These are phyloP conservation scores for Russula abietina DNA, from an alignment of 768 basidiomycete species.

Conservation along the genomic window DNA sequence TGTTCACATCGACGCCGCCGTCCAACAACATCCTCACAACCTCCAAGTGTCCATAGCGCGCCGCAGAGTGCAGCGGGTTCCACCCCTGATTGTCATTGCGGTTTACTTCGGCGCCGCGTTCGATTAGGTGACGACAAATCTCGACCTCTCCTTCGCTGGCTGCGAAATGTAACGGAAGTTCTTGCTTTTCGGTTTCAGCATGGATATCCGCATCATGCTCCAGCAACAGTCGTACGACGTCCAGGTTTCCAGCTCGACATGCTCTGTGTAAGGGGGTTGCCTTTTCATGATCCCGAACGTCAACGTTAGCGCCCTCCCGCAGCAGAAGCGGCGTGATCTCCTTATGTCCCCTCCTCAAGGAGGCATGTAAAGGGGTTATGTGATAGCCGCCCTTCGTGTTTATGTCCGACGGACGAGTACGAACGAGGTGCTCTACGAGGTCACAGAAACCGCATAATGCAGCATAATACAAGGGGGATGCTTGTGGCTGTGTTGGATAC, in stretches of 20 bases:
- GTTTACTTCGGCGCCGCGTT: neutral
- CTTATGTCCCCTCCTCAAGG: neutral
- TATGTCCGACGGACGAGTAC: neutral
- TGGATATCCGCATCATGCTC: neutral
- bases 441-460: neutral
- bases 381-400: neutral
- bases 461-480: constrained; percentile 5
- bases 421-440: neutral
- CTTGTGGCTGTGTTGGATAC: neutral
- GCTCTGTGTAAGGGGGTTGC: neutral
- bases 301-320: neutral
- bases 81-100: neutral
- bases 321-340: neutral
- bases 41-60: neutral
- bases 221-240: neutral
- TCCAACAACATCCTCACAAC: constrained; percentile 1
- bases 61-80: neutral
- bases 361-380: neutral
- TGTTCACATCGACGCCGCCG: neutral
- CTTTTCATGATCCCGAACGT: neutral
- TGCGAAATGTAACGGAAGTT: neutral
- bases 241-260: neutral
- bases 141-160: neutral
- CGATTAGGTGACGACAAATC: neutral
- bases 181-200: neutral